Conservation (phyloP, 768 basidiomycete genomes). For the Amanita thiersii region DNA sequence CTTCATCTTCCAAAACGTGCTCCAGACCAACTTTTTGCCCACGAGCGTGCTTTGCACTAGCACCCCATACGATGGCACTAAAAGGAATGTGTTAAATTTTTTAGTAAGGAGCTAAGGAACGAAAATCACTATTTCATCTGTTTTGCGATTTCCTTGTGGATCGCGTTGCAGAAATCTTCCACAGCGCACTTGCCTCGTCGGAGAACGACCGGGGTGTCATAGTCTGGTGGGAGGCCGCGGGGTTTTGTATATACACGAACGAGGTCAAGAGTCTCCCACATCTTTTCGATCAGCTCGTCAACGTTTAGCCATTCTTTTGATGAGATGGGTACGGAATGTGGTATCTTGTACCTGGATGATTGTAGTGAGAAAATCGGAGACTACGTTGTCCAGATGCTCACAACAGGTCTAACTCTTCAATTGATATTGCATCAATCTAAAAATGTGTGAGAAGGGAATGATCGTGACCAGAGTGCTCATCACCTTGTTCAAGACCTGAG, state of each 20-base stretch:
- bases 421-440: slow-evolving; percentile 94
- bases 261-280: slow-evolving; percentile 91
- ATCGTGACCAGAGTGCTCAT: slow-evolving; percentile 1
- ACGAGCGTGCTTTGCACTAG: slow-evolving; percentile 93
- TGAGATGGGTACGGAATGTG: slow-evolving; percentile 90
- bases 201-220: slow-evolving; percentile 83
- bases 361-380: slow-evolving; percentile 2
- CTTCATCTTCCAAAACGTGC: slow-evolving; percentile 82
- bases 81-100: slow-evolving; percentile 1
- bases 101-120: not conserved
- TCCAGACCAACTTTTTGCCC: slow-evolving; percentile 94
- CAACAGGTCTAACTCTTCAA: slow-evolving; percentile 93
- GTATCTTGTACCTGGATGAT: slow-evolving; percentile 72
- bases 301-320: slow-evolving; percentile 94
- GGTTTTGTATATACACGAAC: slow-evolving; percentile 98
- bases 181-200: slow-evolving; percentile 55
- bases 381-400: slow-evolving; percentile 26
- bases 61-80: slow-evolving; percentile 91
- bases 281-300: slow-evolving; percentile 86
- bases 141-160: slow-evolving; percentile 96
- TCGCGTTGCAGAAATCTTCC: slow-evolving; percentile 88
- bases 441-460: slow-evolving; percentile 6
- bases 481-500: slow-evolving; percentile 79
- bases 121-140: slow-evolving; percentile 87
- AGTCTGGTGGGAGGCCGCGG: slow-evolving; percentile 85